Evolutionary conservation across 805 yeast species (phyloP).

Genomic region (Wilhelminamyces savonicus): DNA sequence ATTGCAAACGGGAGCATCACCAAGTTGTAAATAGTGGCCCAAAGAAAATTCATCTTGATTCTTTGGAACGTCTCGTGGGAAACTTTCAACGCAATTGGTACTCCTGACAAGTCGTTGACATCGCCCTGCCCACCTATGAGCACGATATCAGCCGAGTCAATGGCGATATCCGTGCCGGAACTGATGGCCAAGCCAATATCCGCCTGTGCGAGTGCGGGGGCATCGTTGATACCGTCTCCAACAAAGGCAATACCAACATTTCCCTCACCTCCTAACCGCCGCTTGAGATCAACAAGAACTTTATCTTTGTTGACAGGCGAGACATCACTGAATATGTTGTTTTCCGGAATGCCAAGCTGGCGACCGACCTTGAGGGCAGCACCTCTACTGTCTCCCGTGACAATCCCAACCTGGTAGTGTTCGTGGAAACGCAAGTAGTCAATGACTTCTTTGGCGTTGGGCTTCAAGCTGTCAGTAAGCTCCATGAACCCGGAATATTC

Average conservation of each 20-base stretch:
- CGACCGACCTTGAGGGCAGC: constrained; percentile 63
- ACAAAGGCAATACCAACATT: constrained; percentile 66
- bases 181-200: constrained; percentile 89
- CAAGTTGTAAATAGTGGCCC: constrained; percentile 82
- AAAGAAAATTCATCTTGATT: constrained; percentile 74
- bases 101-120: constrained; percentile 37
- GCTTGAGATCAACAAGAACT: constrained; percentile 54
- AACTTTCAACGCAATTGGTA: constrained; percentile 59
- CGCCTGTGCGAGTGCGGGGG: constrained; percentile 88
- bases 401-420: constrained; percentile 69
- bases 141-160: constrained; percentile 94
- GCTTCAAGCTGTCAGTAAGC: constrained; percentile 61
- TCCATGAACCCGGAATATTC: constrained; percentile 59
- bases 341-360: constrained; percentile 57
- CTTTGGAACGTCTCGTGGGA: constrained; percentile 64
- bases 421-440: constrained; percentile 39
- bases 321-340: constrained; percentile 67
- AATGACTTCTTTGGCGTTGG: constrained; percentile 58
- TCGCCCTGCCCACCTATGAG: constrained; percentile 42
- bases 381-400: constrained; percentile 75
- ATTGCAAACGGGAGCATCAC: constrained; percentile 91
- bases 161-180: constrained; percentile 92
- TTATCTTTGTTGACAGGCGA: constrained; percentile 73
- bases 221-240: constrained; percentile 98
- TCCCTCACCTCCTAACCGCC: constrained; percentile 24